Base-by-base conservation (phyloP, 768 basidiomycete species). In the Pisolithus orientalis region DNA sequence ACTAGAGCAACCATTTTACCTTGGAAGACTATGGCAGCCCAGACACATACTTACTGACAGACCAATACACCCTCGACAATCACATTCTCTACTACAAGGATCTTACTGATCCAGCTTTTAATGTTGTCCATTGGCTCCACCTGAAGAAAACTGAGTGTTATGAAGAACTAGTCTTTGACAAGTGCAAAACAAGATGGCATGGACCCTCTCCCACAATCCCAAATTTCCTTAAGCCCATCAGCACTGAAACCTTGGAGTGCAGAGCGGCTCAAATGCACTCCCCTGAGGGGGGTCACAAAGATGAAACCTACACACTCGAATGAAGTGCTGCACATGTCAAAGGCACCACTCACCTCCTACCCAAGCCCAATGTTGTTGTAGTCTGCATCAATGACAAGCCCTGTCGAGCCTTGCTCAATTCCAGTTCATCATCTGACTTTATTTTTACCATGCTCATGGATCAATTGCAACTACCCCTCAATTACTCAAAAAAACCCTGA, bases 401-500 rank as follows among this genome's bases (percentile, higher is more conserved):
- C 21, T 21, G 21, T 2, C 21, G 21, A 21, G 21, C 21, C 1
- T 21, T 21, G 21, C 21, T 21, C 21, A 2, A 21, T 2, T 21
- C 21, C 2, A 2, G 21, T 1, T 21, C 21, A 2, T 21, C 21
- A 1, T 21, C 21, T 1, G 21, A 21, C 21, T 21, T 21, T 21
- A 21, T 21, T 2, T 21, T 2, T 21, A 21, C 21, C 21, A 21
- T 2, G 2, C 21, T 21, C 21, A 2, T 21, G 2, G 21, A 21
- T 2, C 21, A 21, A 21, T 21, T 21, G 21, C 21, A 21, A 21
- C 21, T 21, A 21, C 21, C 21, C 21, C 21, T 21, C 21, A 43
- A 54, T 2, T 50, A 9, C 51, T 69, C 0, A 58, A 34, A 5
- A 70, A 65, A 44, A 65, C 67, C 1, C 37, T 70, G 16, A 56